These are phyloP conservation scores for Stipa capillata DNA, from an alignment of 176 grass and related monocot genomes.

Conservation along the genomic window DNA sequence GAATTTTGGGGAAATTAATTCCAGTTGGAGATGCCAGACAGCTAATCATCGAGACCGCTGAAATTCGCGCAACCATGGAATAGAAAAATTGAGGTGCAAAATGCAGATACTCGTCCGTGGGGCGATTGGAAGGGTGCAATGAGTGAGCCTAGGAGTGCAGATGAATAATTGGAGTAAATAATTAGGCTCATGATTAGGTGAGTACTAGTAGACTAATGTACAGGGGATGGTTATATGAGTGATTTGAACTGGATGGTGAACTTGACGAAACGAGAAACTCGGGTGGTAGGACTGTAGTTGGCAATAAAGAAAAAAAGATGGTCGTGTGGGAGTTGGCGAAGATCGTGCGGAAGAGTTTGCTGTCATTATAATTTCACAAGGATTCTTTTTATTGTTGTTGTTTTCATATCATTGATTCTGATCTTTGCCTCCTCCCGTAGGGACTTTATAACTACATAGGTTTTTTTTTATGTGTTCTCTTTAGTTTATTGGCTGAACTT, in stretches of 20 bases:
- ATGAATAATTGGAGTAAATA: background rate
- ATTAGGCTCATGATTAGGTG: constrained; percentile 25
- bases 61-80: constrained; percentile 2
- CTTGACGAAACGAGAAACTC: background rate
- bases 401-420: constrained; percentile 38
- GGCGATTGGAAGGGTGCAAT: background rate
- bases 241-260: constrained; percentile 12
- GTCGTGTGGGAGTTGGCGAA: constrained; percentile 34
- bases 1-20: background rate
- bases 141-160: background rate
- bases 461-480: background rate
- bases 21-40: constrained; percentile 40
- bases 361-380: constrained; percentile 23
- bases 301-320: constrained; percentile 15
- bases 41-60: constrained; percentile 22
- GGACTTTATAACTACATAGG: too few species aligned
- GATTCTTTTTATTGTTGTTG: constrained; percentile 3
- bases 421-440: too few species aligned
- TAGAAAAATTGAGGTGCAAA: constrained; percentile 18
- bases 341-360: constrained; percentile 49
- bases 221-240: background rate
- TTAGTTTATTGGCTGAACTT: background rate
- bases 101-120: constrained; percentile 2
- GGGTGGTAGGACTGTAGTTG: constrained; percentile 32
- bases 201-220: constrained; percentile 6